Evolutionary conservation across 1,284 basidiomycete species (phyloP).

Genomic region (Sanghuangporus sanghuang): DNA sequence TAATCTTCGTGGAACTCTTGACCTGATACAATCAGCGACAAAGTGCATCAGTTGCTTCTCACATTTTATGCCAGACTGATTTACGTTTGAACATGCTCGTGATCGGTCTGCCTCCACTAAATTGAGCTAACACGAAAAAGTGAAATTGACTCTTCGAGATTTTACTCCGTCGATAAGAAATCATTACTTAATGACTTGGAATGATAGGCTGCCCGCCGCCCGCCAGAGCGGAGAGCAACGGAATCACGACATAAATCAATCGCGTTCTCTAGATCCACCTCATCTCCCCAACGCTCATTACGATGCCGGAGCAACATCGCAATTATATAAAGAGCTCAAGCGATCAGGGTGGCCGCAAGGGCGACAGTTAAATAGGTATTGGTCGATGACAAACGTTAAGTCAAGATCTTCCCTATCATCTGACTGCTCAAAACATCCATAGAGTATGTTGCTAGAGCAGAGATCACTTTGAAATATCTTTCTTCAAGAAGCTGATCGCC

Average conservation of each 20-base stretch:
- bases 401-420: constrained; percentile 17
- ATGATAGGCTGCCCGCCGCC: too few relatives aligned
- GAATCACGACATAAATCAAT: background rate
- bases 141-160: background rate
- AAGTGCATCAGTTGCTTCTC: too few relatives aligned
- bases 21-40: too few relatives aligned
- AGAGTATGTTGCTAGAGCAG: background rate
- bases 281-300: background rate
- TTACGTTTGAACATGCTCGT: too few relatives aligned
- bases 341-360: background rate
- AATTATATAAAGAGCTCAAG: background rate
- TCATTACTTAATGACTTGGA: too few relatives aligned
- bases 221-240: background rate
- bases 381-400: background rate
- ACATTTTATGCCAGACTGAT: too few relatives aligned
- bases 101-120: too few relatives aligned
- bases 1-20: too few relatives aligned
- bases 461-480: too few relatives aligned
- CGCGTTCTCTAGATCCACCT: background rate
- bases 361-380: background rate
- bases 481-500: too few relatives aligned
- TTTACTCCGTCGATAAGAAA: too few relatives aligned
- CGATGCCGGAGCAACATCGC: background rate
- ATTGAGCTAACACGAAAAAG: too few relatives aligned
- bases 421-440: constrained; percentile 9